Evolutionary conservation across 805 yeast species (phyloP), one percentile per base, ranked within the genome.

Genomic region (Starmerella floris): DNA sequence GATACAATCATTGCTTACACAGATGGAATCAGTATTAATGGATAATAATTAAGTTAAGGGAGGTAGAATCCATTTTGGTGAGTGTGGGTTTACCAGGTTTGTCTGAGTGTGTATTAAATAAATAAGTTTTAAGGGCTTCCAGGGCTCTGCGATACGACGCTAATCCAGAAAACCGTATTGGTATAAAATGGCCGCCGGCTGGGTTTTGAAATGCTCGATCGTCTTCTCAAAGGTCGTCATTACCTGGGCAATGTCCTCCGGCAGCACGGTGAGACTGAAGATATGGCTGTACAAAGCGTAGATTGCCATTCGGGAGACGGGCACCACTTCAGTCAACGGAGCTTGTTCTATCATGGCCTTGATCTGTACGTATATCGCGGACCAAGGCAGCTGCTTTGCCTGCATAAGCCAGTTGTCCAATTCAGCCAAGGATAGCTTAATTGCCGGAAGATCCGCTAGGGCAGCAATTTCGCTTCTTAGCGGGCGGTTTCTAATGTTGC

Each of bases 211-310:
- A 8, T 23, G 22, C 2, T 10, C 17, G 6, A 40, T 15, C 15
- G 51, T 27, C 19, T 42, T 38, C 15, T 37, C 38, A 28, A 48
- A 45, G 4, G 46, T 43, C 23, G 22, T 22, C 16, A 27, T 28
- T 16, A 48, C 49, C 21, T 30, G 32, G n/a, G 15, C 42, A 11
- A 48, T 30, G 17, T 48, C 51, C 19, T 45, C 48, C 9, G 50
- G 49, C 30, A 48, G 40, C 6, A 46, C 19, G 11, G 8, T 9
- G 37, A 45, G 44, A n/a, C 35, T 5, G 37, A 32, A 42, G 33
- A 48, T 37, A 27, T 19, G 30, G 11, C n/a, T 4, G 35, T 39
- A 42, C 11, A 42, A 32, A 2, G 9, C 6, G 36, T n/a, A 22
- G 5, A 33, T 6, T 16, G 25, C 26, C 26, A 20, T 10, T n/a